These are phyloP conservation scores for Fonsecaea nubica DNA, from an alignment of 2,329 filamentous ascomycete species.

Conservation along the genomic window DNA sequence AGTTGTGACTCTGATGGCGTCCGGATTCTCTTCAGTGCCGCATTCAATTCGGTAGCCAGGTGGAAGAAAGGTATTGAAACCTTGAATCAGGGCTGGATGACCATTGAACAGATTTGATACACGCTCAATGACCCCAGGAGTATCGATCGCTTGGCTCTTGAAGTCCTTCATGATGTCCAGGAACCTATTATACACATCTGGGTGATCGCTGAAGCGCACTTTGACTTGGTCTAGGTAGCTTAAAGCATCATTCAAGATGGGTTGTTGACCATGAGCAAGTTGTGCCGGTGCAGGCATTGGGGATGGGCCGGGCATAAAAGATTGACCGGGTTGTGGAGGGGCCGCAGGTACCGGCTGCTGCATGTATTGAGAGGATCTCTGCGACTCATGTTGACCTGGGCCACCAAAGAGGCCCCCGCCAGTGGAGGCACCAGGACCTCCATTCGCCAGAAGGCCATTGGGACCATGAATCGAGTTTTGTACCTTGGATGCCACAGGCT, in stretches of 20 bases:
- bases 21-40: constrained; percentile 89
- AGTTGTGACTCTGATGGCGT: constrained; percentile 94
- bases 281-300: constrained; percentile 60
- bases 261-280: constrained; percentile 79
- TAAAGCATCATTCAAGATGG: constrained; percentile 82
- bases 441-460: constrained; percentile 81
- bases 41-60: constrained; percentile 97
- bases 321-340: constrained; percentile 58
- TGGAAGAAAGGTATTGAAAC: constrained; percentile 96
- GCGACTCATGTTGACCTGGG: constrained; percentile 57
- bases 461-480: constrained; percentile 87
- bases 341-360: constrained; percentile 62
- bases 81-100: constrained; percentile 92
- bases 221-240: constrained; percentile 99
- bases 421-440: constrained; percentile 66
- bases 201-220: constrained; percentile 94
- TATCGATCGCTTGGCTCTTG: constrained; percentile 98
- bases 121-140: constrained; percentile 93
- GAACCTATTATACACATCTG: constrained; percentile 96
- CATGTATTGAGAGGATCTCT: constrained; percentile 61
- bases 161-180: constrained; percentile 99
- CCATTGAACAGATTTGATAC: constrained; percentile 96
- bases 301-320: constrained; percentile 51
- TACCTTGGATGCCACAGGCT: constrained; percentile 85
- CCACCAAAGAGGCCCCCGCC: constrained; percentile 64